Evolutionary conservation across 148 eudicot species (phyloP).

Genomic region (Nepenthes gracilis): DNA sequence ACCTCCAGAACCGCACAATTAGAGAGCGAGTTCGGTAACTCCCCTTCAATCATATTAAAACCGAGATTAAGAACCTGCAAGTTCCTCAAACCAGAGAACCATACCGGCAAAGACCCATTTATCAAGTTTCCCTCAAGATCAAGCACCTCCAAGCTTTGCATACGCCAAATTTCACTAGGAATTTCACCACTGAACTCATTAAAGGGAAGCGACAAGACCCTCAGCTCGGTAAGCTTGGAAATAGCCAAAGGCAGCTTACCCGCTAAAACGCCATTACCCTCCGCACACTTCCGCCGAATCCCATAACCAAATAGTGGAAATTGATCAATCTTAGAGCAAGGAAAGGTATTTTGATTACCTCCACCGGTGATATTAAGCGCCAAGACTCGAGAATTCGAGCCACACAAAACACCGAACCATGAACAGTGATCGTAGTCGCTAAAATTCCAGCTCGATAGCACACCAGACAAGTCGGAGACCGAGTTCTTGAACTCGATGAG

Average conservation of each 20-base stretch:
- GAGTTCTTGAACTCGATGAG: slow-evolving; percentile 41
- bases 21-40: slow-evolving; percentile 38
- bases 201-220: slow-evolving; percentile 61
- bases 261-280: slow-evolving; percentile 20
- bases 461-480: slow-evolving; percentile 37
- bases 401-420: slow-evolving; percentile 73
- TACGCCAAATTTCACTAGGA: slow-evolving; percentile 39
- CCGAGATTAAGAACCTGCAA: slow-evolving; percentile 53
- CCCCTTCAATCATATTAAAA: slow-evolving; percentile 45
- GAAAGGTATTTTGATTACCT: slow-evolving; percentile 12
- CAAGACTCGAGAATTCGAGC: slow-evolving; percentile 24
- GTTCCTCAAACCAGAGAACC: slow-evolving; percentile 24
- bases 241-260: slow-evolving; percentile 31
- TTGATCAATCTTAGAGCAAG: slow-evolving; percentile 27
- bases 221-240: slow-evolving; percentile 33
- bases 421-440: slow-evolving; percentile 35
- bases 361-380: slow-evolving; percentile 29
- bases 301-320: slow-evolving; percentile 45
- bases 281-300: slow-evolving; percentile 29
- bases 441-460: slow-evolving; percentile 36
- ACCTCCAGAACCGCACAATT: slow-evolving; percentile 28
- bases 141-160: slow-evolving; percentile 50
- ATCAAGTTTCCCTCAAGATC: slow-evolving; percentile 65
- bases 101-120: slow-evolving; percentile 26
- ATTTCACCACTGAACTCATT: slow-evolving; percentile 41